phyloP scores from a whole-genome alignment of 2,329 filamentous ascomycete genomes.

The Calonectria henricotiae region DNA sequence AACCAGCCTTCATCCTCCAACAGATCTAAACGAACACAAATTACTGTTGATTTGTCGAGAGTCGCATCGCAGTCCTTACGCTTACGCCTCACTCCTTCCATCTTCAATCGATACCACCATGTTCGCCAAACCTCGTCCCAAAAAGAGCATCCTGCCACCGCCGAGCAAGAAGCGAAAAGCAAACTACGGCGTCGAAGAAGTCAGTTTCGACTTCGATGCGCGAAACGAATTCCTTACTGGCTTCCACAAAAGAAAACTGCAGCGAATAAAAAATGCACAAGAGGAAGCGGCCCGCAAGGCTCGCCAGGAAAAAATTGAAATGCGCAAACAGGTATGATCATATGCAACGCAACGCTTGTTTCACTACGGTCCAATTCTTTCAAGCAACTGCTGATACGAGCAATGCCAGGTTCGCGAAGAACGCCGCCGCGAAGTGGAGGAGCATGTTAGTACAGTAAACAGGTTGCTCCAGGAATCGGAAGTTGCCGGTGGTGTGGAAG shows the following conservation, averaged over 20 bases:
- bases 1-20: conserved; percentile 37
- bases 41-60: not conserved
- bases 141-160: conserved; percentile 72
- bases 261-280: conserved; percentile 87
- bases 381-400: conserved; percentile 33
- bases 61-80: not conserved
- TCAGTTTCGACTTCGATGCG: conserved; percentile 86
- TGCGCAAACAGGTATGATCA: conserved; percentile 80
- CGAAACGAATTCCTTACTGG: conserved; percentile 93
- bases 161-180: conserved; percentile 79
- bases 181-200: conserved; percentile 78
- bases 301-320: conserved; percentile 81
- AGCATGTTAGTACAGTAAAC: conserved; percentile 85
- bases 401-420: conserved; percentile 82
- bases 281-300: conserved; percentile 85
- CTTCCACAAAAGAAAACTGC: conserved; percentile 95
- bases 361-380: not conserved
- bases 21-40: conserved; percentile 10
- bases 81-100: not conserved
- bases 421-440: conserved; percentile 84
- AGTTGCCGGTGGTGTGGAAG: conserved; percentile 59
- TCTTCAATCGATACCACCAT: conserved; percentile 46
- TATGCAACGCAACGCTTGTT: not conserved
- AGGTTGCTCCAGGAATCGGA: conserved; percentile 76
- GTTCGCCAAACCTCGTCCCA: conserved; percentile 74